A percentile compares a stretch with the other conserved stretches of the same genome.
Evolutionary conservation across 2,329 filamentous ascomycete genomes (phyloP).

Genomic region (Dothiorella sarmentorum): DNA sequence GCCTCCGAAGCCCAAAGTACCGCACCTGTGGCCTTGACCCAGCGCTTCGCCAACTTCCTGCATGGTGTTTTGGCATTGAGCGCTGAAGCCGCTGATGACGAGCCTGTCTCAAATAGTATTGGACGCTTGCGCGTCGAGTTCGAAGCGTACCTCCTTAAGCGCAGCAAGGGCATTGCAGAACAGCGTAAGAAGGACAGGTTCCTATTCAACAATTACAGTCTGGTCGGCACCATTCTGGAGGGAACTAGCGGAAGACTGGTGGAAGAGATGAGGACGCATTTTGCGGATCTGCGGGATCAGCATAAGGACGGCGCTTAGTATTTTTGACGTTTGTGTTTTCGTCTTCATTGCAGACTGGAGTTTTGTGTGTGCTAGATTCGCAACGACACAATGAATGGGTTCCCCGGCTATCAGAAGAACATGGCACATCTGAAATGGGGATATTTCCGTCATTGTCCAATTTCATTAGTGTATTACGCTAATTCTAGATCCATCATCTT

Average conservation of each 20-base stretch:
- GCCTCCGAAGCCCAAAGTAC: constrained; percentile 64
- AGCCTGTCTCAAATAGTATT: constrained; percentile 82
- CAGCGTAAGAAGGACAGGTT: constrained; percentile 80
- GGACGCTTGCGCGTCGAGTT: constrained; percentile 74
- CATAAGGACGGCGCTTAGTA: constrained; percentile 5
- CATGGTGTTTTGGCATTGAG: constrained; percentile 81
- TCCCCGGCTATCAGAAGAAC: too few species aligned
- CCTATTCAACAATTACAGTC: constrained; percentile 91
- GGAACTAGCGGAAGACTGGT: constrained; percentile 69
- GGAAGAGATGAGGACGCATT: constrained; percentile 70
- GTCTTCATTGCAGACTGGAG: background rate
- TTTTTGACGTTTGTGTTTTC: background rate
- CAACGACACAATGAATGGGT: too few species aligned
- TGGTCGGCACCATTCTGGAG: constrained; percentile 85
- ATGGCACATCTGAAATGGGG: too few species aligned
- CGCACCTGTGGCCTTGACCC: constrained; percentile 86
- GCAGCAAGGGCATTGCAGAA: constrained; percentile 73
- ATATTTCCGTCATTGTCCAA: too few species aligned
- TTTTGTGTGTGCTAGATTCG: too few species aligned
- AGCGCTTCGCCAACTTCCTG: constrained; percentile 90
- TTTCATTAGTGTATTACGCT: too few species aligned
- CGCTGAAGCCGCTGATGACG: constrained; percentile 88
- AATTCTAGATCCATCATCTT: too few species aligned
- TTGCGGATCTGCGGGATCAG: constrained; percentile 57
- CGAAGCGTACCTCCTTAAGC: constrained; percentile 74